A percentile compares a stretch with the other conserved stretches of the same genome.
Evolutionary conservation across 2,329 filamentous ascomycete species (phyloP).

Genomic region (Didymella sp.): DNA sequence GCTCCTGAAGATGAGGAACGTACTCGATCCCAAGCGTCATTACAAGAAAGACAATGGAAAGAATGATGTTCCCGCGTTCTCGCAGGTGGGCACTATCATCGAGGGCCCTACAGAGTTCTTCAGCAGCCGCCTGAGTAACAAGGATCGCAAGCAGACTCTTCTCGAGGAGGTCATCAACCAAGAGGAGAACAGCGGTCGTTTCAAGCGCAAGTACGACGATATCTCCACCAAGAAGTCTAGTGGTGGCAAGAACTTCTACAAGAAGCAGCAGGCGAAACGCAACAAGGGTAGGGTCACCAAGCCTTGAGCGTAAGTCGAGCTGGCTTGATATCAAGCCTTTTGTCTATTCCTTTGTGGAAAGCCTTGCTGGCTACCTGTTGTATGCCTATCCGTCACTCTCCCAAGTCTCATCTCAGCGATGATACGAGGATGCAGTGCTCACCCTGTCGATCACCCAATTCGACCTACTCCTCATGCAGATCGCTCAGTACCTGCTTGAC

Average conservation of each 20-base stretch:
- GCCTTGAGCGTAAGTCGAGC: conserved; percentile 32
- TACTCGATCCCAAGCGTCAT: conserved; percentile 86
- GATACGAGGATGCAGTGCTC: background rate
- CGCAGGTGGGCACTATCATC: conserved; percentile 86
- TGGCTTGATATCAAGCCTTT: background rate
- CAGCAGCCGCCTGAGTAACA: conserved; percentile 80
- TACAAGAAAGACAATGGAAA: conserved; percentile 87
- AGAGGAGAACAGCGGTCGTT: conserved; percentile 71
- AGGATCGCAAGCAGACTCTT: conserved; percentile 85
- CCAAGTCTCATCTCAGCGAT: conserved; percentile 1
- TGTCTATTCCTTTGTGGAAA: background rate
- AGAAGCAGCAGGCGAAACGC: conserved; percentile 70
- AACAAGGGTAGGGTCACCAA: conserved; percentile 52
- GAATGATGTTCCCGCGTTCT: conserved; percentile 77
- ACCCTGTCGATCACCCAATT: background rate
- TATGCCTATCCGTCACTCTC: background rate
- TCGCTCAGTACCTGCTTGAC: conserved; percentile 56
- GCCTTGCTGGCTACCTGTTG: background rate
- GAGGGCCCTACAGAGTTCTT: conserved; percentile 89
- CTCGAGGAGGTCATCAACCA: conserved; percentile 80
- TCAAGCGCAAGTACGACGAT: conserved; percentile 85
- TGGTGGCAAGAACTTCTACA: conserved; percentile 90
- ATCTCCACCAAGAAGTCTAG: conserved; percentile 83
- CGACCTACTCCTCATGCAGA: conserved; percentile 36
- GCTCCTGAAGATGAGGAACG: conserved; percentile 84